phyloP scores from a whole-genome alignment of 139 green algal species.

The Ettlia oleoabundans region DNA sequence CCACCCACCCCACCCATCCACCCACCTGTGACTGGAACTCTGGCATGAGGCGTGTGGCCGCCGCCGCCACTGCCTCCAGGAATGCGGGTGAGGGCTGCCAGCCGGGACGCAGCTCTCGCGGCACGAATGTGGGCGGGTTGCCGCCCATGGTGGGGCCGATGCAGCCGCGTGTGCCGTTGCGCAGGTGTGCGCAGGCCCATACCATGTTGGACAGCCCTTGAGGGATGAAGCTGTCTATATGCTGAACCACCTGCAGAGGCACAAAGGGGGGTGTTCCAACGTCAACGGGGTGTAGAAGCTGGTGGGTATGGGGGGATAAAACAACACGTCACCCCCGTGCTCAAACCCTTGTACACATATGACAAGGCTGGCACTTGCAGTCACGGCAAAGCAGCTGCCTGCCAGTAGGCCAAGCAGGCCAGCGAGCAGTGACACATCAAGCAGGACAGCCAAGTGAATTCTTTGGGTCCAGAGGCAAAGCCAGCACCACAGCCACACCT shows the following conservation, averaged over 20 bases:
- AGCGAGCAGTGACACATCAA: neutral
- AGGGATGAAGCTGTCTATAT: slow-evolving; percentile 38
- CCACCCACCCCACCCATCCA: neutral
- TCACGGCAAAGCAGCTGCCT: neutral
- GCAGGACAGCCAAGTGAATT: no score
- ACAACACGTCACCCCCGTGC: no score
- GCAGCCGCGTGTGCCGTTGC: slow-evolving; percentile 34
- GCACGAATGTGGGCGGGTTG: neutral
- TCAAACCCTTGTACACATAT: no score
- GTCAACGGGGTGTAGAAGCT: no score
- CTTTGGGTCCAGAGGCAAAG: no score
- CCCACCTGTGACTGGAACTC: slow-evolving; percentile 40
- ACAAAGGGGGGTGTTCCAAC: no score
- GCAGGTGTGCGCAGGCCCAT: slow-evolving; percentile 52
- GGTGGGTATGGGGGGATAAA: neutral
- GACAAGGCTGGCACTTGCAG: neutral
- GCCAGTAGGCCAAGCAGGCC: neutral
- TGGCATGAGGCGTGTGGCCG: slow-evolving; percentile 1
- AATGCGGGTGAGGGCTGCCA: slow-evolving; percentile 40
- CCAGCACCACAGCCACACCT: neutral
- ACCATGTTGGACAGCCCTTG: slow-evolving; percentile 59
- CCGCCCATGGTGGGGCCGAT: neutral
- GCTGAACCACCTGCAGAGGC: neutral
- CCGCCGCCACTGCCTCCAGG: slow-evolving; percentile 29
- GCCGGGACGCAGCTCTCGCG: neutral